Evolutionary conservation across 805 yeast species (phyloP), one percentile per base, ranked within the genome.

Genomic region (Yamadazyma sp.): DNA sequence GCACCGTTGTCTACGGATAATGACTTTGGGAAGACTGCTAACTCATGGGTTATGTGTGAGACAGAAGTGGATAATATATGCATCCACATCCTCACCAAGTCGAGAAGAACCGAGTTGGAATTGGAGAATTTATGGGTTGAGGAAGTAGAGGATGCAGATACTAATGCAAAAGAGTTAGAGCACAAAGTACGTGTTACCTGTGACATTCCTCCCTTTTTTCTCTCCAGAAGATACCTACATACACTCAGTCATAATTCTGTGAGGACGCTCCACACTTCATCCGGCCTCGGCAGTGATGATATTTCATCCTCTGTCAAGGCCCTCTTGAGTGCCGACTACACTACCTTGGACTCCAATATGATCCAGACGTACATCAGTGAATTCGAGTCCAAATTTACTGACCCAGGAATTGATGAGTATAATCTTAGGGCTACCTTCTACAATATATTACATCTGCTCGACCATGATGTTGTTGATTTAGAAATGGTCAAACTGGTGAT

Each of bases 1-100:
- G 73, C 73, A 11, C 68, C 71, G 5, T 66, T 72, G 35, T 71
- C 80, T 0, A 68, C 71, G 1, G 77, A 77, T 47, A 73, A 73
- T 41, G 78, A 74, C 38, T 80, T 75, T 49, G 84, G 85, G 11
- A 61, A 64, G 9, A 48, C 67, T 5, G 69, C 80, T 4, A 88
- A 87, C 49, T 75, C 85, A 17, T 90, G 98, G 98, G 78, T 86
- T 15, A 78, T 86, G 75, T 67, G 89, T 32, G 88, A 87, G 49
- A 46, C 49, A 1, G 20, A 12, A 6, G 60, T 75, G 2, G 83
- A 81, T 43, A 77, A 78, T 25, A 73, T 88, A 3, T 75, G 70
- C 38, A 71, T 90, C 21, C 95, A 90, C 59, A 59, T 90, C 12
- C 60, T 90, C 51, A 86, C 95, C 0, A 68, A 71, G 4, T 80